phyloP scores from a whole-genome alignment of 139 green algal species.

The Bryopsis sp. region DNA sequence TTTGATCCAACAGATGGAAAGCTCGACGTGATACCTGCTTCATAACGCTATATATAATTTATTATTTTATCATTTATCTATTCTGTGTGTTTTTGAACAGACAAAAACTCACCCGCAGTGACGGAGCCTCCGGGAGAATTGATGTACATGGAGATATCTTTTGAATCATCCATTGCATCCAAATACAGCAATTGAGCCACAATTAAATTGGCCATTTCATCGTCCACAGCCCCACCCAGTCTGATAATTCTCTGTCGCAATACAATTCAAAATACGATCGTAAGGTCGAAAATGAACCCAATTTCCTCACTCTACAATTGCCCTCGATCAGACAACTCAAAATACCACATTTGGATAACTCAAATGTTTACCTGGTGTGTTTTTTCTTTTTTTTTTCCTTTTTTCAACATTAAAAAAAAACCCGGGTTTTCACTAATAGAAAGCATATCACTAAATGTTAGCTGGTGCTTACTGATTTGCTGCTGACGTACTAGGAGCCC shows the following conservation, averaged over 20 bases:
- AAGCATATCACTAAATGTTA: too few relatives aligned
- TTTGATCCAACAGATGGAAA: conserved; percentile 15
- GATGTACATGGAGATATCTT: conserved; percentile 97
- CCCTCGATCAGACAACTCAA: neutral
- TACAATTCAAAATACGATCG: neutral
- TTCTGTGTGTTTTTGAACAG: too few relatives aligned
- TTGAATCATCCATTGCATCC: conserved; percentile 65
- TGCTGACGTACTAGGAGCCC: too few relatives aligned
- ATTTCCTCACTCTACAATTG: neutral
- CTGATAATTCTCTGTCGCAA: conserved; percentile 83
- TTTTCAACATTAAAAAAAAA: too few relatives aligned
- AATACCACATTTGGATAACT: conserved; percentile 8
- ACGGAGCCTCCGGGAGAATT: conserved; percentile 96
- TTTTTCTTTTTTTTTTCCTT: too few relatives aligned
- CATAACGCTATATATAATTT: too few relatives aligned
- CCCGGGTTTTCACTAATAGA: too few relatives aligned
- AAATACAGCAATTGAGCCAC: conserved; percentile 97
- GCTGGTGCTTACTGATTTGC: too few relatives aligned
- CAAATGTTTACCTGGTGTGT: neutral
- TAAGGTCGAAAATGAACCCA: neutral
- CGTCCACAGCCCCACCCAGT: conserved; percentile 94
- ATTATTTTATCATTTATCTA: too few relatives aligned
- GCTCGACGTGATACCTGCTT: neutral
- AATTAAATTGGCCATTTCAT: conserved; percentile 99
- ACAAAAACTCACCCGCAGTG: conserved; percentile 63